phyloP scores from a whole-genome alignment of 768 basidiomycete species.

The Lentinula guzmanii region DNA sequence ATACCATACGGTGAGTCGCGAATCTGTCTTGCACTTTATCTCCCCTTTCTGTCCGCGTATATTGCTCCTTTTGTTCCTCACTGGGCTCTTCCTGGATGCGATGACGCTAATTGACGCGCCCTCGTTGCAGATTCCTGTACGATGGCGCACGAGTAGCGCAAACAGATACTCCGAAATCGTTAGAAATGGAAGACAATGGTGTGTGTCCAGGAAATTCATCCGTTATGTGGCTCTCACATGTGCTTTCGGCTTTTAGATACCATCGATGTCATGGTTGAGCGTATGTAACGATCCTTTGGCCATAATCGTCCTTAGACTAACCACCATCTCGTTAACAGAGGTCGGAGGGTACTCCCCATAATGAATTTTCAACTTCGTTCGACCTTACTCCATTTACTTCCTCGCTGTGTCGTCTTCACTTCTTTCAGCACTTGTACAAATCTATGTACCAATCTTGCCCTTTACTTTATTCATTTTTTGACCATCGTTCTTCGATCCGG shows the following conservation, averaged over 20 bases:
- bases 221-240: slow-evolving; percentile 4
- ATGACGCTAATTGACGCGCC: background rate
- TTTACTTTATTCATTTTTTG: background rate
- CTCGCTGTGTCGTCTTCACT: background rate
- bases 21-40: background rate
- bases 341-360: slow-evolving; percentile 30
- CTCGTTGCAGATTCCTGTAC: slow-evolving; percentile 69
- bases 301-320: slow-evolving; percentile 9
- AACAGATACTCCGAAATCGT: slow-evolving; percentile 76
- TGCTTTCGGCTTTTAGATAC: slow-evolving; percentile 47
- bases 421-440: background rate
- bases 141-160: slow-evolving; percentile 84
- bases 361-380: too few species aligned
- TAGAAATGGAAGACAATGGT: slow-evolving; percentile 93
- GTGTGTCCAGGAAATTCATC: background rate
- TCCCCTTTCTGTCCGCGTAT: background rate
- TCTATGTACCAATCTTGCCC: background rate
- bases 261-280: slow-evolving; percentile 96
- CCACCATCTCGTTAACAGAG: slow-evolving; percentile 22
- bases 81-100: background rate
- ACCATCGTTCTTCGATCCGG: background rate
- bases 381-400: background rate
- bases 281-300: slow-evolving; percentile 40
- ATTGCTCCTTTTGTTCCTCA: background rate
- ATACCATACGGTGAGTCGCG: slow-evolving; percentile 72